A percentile compares a stretch with the other conserved stretches of the same genome.
phyloP scores from a whole-genome alignment of 208 protist species.

The Acanthamoeba rhysodes region DNA sequence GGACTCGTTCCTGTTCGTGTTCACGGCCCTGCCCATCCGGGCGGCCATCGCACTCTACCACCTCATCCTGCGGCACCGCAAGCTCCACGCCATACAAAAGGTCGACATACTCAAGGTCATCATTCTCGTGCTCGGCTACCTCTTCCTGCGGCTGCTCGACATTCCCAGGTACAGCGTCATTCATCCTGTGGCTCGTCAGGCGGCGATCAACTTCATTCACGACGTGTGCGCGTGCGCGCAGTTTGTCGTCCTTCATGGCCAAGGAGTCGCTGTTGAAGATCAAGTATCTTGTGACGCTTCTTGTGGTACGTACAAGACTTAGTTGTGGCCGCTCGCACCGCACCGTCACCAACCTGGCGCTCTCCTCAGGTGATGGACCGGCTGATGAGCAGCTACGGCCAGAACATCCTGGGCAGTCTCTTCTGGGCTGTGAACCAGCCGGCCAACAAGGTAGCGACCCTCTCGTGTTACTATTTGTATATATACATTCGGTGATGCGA shows the following conservation, averaged over 20 bases:
- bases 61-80: background rate
- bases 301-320: background rate
- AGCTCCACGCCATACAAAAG: constrained; percentile 30
- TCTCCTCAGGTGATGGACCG: background rate
- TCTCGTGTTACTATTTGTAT: too few relatives aligned
- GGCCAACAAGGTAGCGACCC: background rate
- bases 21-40: constrained; percentile 17
- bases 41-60: background rate
- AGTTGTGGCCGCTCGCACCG: too few relatives aligned
- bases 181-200: background rate
- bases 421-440: constrained; percentile 50
- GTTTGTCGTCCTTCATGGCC: constrained; percentile 4
- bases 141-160: constrained; percentile 20
- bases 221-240: background rate
- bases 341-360: background rate
- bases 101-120: constrained; percentile 26
- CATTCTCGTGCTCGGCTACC: background rate
- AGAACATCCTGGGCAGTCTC: constrained; percentile 38
- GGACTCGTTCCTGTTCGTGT: constrained; percentile 52
- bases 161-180: constrained; percentile 12
- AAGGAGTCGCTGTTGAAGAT: constrained; percentile 37
- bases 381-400: constrained; percentile 38
- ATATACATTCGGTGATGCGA: too few relatives aligned
- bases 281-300: constrained; percentile 36
- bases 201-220: background rate